A percentile compares a stretch with the other conserved stretches of the same genome.
phyloP scores from a whole-genome alignment of 169 alveolate genomes.

The Cryptosporidium tyzzeri region DNA sequence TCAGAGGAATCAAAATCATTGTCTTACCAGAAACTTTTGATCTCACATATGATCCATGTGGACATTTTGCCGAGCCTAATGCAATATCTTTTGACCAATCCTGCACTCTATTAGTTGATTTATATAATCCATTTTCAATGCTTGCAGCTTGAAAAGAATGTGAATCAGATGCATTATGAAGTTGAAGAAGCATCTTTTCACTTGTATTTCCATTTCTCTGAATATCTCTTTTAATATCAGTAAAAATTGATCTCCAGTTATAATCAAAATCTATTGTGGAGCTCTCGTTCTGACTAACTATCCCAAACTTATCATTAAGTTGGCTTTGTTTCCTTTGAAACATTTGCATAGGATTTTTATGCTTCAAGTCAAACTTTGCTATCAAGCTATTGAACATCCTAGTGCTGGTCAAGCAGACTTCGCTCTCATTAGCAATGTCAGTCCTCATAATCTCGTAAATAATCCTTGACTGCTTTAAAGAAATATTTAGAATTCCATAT shows the following conservation, averaged over 20 bases:
- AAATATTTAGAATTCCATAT: slow-evolving; percentile 26
- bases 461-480: slow-evolving; percentile 35
- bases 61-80: slow-evolving; percentile 63
- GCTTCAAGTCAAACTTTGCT: slow-evolving; percentile 47
- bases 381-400: slow-evolving; percentile 46
- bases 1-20: slow-evolving; percentile 19
- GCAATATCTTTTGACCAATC: slow-evolving; percentile 70
- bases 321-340: neutral
- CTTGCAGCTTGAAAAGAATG: neutral
- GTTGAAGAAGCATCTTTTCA: slow-evolving; percentile 8
- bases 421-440: slow-evolving; percentile 24
- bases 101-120: slow-evolving; percentile 12
- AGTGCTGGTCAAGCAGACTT: slow-evolving; percentile 59
- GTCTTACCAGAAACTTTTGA: slow-evolving; percentile 41
- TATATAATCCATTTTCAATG: neutral
- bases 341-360: slow-evolving; percentile 6
- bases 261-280: slow-evolving; percentile 11
- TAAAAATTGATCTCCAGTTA: slow-evolving; percentile 58
- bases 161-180: neutral
- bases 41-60: slow-evolving; percentile 45
- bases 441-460: slow-evolving; percentile 47
- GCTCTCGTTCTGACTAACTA: neutral
- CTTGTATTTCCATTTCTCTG: slow-evolving; percentile 14
- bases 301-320: neutral
- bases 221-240: slow-evolving; percentile 55